A percentile compares a stretch with the other conserved stretches of the same genome.
Evolutionary conservation across 805 yeast genomes (phyloP).

Genomic region (Pichia phayaonensis): DNA sequence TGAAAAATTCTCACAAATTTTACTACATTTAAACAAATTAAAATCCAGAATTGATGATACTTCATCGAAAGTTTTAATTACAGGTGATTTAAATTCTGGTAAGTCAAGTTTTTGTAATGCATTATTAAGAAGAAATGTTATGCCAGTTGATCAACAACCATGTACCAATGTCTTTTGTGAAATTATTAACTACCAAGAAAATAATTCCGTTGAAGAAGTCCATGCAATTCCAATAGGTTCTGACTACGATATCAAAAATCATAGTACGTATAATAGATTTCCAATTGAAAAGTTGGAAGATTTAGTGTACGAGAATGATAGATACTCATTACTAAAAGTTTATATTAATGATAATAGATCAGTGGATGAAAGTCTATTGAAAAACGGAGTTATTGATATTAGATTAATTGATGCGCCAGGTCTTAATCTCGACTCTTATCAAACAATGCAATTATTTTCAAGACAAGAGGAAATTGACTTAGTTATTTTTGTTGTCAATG

Average conservation of each 20-base stretch:
- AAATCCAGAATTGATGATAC: constrained; percentile 85
- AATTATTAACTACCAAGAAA: constrained; percentile 75
- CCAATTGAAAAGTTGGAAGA: constrained; percentile 51
- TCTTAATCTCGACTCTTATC: constrained; percentile 83
- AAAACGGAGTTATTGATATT: constrained; percentile 89
- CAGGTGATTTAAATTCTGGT: constrained; percentile 96
- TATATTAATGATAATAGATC: constrained; percentile 74
- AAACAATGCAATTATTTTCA: constrained; percentile 90
- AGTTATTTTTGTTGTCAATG: constrained; percentile 91
- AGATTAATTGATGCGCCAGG: constrained; percentile 97
- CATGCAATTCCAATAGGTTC: constrained; percentile 72
- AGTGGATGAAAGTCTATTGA: constrained; percentile 58
- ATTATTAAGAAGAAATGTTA: constrained; percentile 59
- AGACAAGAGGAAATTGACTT: constrained; percentile 96
- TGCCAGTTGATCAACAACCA: constrained; percentile 97
- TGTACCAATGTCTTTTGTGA: constrained; percentile 96
- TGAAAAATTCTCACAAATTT: constrained; percentile 55
- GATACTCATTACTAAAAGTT: constrained; percentile 65
- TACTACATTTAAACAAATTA: constrained; percentile 61
- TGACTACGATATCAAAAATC: constrained; percentile 47
- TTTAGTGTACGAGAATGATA: constrained; percentile 67
- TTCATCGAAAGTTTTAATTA: constrained; percentile 86
- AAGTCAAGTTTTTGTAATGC: constrained; percentile 95
- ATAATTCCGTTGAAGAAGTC: constrained; percentile 74
- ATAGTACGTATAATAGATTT: constrained; percentile 54